These are phyloP conservation scores for Podaxis sp. DNA, from an alignment of 768 basidiomycete genomes.

Conservation along the genomic window DNA sequence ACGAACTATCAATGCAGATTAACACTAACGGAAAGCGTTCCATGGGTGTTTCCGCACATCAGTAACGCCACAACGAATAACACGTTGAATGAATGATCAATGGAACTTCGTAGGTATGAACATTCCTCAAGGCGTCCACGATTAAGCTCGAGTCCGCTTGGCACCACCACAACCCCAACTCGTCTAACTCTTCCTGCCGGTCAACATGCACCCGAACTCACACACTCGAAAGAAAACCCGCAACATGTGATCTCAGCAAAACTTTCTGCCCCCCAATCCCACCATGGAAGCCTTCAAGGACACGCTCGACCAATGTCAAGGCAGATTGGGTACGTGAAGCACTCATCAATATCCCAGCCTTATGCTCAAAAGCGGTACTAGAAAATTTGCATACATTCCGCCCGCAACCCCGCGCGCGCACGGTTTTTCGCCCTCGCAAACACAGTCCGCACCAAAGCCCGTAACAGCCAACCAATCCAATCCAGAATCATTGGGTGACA, in stretches of 20 bases:
- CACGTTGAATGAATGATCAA: background rate
- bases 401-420: constrained; percentile 43
- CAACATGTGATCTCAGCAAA: constrained; percentile 2
- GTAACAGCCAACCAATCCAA: background rate
- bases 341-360: constrained; percentile 8
- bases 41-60: constrained; percentile 37
- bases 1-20: constrained; percentile 33
- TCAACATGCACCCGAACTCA: constrained; percentile 50
- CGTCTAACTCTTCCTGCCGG: constrained; percentile 68
- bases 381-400: constrained; percentile 68
- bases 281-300: background rate
- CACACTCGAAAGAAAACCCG: constrained; percentile 26
- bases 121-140: constrained; percentile 26
- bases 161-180: constrained; percentile 48
- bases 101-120: constrained; percentile 20
- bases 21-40: constrained; percentile 70
- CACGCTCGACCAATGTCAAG: constrained; percentile 43
- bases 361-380: constrained; percentile 30
- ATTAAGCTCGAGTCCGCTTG: constrained; percentile 22
- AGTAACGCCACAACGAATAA: constrained; percentile 19
- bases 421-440: constrained; percentile 37
- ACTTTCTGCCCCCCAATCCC: background rate
- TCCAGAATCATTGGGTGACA: background rate
- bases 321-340: constrained; percentile 4
- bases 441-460: constrained; percentile 40